Conservation (phyloP, 2,329 filamentous ascomycete genomes). For the Aspergillus fumigatus region DNA sequence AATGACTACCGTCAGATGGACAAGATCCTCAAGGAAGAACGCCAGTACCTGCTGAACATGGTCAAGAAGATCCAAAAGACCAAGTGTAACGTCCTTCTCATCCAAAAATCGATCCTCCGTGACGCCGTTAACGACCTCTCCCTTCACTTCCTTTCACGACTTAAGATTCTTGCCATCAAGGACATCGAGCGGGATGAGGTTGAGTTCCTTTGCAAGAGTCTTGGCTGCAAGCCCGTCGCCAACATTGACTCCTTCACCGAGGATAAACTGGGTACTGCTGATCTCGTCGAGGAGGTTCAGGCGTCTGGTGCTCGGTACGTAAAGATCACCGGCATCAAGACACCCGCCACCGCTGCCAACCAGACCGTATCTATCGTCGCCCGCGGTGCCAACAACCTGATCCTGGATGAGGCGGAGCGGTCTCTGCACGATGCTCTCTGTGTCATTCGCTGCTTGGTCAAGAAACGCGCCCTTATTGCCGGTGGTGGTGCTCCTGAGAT, state of each 20-base stretch:
- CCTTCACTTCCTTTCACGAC: constrained; percentile 93
- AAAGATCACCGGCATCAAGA: constrained; percentile 88
- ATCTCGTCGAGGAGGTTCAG: constrained; percentile 88
- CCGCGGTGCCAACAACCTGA: constrained; percentile 87
- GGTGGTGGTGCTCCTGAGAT: constrained; percentile 96
- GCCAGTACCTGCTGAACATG: constrained; percentile 95
- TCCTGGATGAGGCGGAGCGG: constrained; percentile 94
- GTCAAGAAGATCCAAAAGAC: constrained; percentile 99
- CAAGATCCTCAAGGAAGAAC: constrained; percentile 99
- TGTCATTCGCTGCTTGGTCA: constrained; percentile 93
- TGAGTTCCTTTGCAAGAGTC: constrained; percentile 98
- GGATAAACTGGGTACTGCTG: constrained; percentile 92
- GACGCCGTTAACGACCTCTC: constrained; percentile 97
- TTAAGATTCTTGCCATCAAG: constrained; percentile 93
- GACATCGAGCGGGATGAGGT: constrained; percentile 98
- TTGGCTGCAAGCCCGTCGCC: constrained; percentile 97
- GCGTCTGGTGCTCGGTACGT: constrained; percentile 85
- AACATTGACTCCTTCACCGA: constrained; percentile 98
- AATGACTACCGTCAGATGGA: constrained; percentile 99
- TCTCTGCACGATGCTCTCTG: constrained; percentile 96
- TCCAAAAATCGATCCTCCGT: constrained; percentile 96
- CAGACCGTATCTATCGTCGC: constrained; percentile 92
- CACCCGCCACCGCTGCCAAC: constrained; percentile 53
- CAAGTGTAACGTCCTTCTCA: constrained; percentile 97
- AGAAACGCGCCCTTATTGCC: constrained; percentile 99